Base-by-base conservation (phyloP, 2,329 filamentous ascomycete species). In the Acrodontium crateriforme region DNA sequence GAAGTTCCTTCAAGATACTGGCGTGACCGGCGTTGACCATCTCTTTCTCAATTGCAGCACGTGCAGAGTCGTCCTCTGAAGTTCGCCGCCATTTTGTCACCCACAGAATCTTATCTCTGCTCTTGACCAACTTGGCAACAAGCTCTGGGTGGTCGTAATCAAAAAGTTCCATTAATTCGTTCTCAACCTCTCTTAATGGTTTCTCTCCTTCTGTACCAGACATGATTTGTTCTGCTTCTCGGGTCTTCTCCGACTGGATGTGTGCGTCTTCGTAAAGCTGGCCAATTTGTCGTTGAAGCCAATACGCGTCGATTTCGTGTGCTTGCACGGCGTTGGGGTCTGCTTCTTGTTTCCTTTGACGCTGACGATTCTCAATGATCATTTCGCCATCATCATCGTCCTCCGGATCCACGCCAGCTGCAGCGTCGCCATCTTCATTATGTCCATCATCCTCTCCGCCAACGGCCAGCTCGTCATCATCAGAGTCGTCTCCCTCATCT, bases 141-240 rank as follows among this genome's bases (percentile, higher is more conserved):
- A 94, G 67, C 39, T 94, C 84, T 36, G 91, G 83, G 47, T 94
- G 80, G 46, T 95, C 87, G 47, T 92, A 98, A 46, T 98, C 89
- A 44, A 98, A 95, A 0, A 98, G 69, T 46, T 94, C 89, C 80
- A 95, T 95, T 32, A 98, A 65, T 38, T 98, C 89, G 54, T 98
- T 98, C 49, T 98, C 89, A 31, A 95, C 85, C 47, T 98, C 87
- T 45, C 87, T 76, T 16, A 95, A 63, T 9, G 80, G 69, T 53
- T 81, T 85, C 46, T 91, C 83, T 34, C 87, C 77, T 12, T 50
- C 49, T 3, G 74, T 67, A 24, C 80, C 84, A 16, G 80, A 78
- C 29, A 98, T 67, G 25, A 91, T 84, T 18, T 76, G 71, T 29
- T 98, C 65, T 0, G 84, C 85, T 41, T 82, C 70, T 40, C 77